Percentiles rank a stretch among this genome's conserved stretches.
phyloP scores from a whole-genome alignment of 1,284 basidiomycete species.

The Neonothopanus nambi region DNA sequence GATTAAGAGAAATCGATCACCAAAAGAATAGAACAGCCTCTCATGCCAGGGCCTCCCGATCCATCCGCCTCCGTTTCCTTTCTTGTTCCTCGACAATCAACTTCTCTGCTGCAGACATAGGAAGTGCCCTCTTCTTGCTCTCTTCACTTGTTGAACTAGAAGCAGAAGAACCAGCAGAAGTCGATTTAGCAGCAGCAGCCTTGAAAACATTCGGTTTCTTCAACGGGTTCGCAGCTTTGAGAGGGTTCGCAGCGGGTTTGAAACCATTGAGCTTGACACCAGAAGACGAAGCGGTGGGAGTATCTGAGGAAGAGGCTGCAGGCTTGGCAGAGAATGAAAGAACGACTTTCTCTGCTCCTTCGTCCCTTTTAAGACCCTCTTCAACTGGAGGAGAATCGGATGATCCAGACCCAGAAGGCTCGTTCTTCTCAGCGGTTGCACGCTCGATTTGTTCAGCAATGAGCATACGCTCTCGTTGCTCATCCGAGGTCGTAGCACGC shows the following conservation, averaged over 20 bases:
- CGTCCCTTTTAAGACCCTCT: slow-evolving; percentile 72
- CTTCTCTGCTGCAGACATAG: slow-evolving; percentile 81
- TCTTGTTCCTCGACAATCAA: slow-evolving; percentile 88
- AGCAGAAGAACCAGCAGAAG: slow-evolving; percentile 19
- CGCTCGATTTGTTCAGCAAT: slow-evolving; percentile 95
- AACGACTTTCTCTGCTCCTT: slow-evolving; percentile 72
- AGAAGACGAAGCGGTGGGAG: slow-evolving; percentile 38
- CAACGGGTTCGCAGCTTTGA: slow-evolving; percentile 51
- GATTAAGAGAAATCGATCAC: too few relatives aligned
- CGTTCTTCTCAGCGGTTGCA: slow-evolving; percentile 53
- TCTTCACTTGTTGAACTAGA: slow-evolving; percentile 17
- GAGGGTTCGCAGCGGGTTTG: slow-evolving; percentile 42
- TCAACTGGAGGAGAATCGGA: slow-evolving; percentile 45
- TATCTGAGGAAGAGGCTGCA: slow-evolving; percentile 28
- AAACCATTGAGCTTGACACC: slow-evolving; percentile 66
- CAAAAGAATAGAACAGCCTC: too few relatives aligned
- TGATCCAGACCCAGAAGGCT: slow-evolving; percentile 32
- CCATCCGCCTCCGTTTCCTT: slow-evolving; percentile 73
- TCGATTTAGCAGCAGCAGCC: slow-evolving; percentile 30
- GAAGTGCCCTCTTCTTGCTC: slow-evolving; percentile 50
- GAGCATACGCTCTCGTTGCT: slow-evolving; percentile 88
- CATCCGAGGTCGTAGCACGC: slow-evolving; percentile 87
- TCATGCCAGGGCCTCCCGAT: slow-evolving; percentile 46
- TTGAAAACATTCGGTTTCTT: slow-evolving; percentile 82
- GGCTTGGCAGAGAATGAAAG: slow-evolving; percentile 64